Conservation (phyloP, 2,329 filamentous ascomycete species). For the Aspergillus sclerotialis region DNA sequence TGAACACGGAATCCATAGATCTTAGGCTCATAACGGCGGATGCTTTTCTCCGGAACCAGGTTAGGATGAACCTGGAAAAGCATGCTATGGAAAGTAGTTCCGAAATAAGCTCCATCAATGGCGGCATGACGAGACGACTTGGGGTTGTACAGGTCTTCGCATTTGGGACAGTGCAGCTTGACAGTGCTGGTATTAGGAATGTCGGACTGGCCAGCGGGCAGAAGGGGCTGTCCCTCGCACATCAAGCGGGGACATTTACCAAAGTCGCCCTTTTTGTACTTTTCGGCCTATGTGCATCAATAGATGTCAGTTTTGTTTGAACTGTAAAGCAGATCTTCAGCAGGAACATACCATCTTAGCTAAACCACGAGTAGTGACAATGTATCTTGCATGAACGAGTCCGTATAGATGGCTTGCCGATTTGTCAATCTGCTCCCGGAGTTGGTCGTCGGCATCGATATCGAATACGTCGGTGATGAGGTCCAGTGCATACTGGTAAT, state of each 20-base stretch:
- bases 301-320: constrained; percentile 6
- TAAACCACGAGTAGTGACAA: constrained; percentile 88
- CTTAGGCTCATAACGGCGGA: constrained; percentile 77
- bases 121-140: constrained; percentile 92
- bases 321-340: too few species aligned
- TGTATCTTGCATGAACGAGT: constrained; percentile 90
- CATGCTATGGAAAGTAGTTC: constrained; percentile 97
- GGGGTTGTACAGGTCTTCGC: constrained; percentile 98
- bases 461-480: constrained; percentile 98
- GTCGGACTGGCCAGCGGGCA: constrained; percentile 92
- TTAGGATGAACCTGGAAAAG: constrained; percentile 97
- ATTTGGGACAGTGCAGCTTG: constrained; percentile 94
- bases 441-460: constrained; percentile 96
- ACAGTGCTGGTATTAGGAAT: constrained; percentile 80
- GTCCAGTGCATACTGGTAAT: constrained; percentile 98
- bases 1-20: constrained; percentile 97
- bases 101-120: constrained; percentile 97
- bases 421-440: constrained; percentile 97
- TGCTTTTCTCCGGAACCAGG: constrained; percentile 77
- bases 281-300: constrained; percentile 65
- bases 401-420: constrained; percentile 93
- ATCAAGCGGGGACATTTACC: constrained; percentile 96
- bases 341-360: constrained; percentile 89
- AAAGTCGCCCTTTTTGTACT: constrained; percentile 97
- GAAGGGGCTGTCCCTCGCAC: constrained; percentile 85